Conservation (phyloP, 306 rosid species). For the Dicorynia guianensis region DNA sequence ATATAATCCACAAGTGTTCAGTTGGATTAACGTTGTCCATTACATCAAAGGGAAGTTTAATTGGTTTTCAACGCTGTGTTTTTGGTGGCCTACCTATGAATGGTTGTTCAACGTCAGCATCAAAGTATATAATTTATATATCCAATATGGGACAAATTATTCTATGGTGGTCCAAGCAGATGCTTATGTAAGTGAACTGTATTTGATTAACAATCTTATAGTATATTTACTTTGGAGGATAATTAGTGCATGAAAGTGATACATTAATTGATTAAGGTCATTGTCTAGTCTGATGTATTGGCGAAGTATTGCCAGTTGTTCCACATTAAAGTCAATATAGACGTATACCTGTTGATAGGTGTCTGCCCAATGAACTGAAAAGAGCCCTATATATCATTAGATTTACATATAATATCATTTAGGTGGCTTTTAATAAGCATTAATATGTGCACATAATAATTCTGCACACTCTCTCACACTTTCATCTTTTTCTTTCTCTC, state of each 20-base stretch:
- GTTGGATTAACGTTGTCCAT: conserved; percentile 19
- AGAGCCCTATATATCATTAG: no score
- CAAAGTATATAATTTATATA: neutral
- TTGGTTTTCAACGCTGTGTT: conserved; percentile 16
- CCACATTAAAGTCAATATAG: neutral
- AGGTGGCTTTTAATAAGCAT: no score
- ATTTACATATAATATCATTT: no score
- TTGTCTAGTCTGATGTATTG: neutral
- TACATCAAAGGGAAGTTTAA: conserved; percentile 31
- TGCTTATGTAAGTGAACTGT: neutral
- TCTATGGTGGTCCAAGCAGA: neutral
- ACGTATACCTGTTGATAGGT: no score
- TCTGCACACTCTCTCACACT: no score
- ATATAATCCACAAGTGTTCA: conserved; percentile 9
- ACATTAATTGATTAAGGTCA: neutral
- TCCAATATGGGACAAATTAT: neutral
- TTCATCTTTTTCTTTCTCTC: no score
- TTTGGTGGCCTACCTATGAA: neutral
- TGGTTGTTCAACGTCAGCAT: conserved; percentile 1
- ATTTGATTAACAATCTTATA: no score
- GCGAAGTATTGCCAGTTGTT: neutral
- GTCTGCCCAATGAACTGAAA: no score
- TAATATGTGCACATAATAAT: no score
- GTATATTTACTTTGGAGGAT: neutral
- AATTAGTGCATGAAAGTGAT: neutral